phyloP scores from a whole-genome alignment of 176 grass and related monocot species.

The Guadua angustifolia region DNA sequence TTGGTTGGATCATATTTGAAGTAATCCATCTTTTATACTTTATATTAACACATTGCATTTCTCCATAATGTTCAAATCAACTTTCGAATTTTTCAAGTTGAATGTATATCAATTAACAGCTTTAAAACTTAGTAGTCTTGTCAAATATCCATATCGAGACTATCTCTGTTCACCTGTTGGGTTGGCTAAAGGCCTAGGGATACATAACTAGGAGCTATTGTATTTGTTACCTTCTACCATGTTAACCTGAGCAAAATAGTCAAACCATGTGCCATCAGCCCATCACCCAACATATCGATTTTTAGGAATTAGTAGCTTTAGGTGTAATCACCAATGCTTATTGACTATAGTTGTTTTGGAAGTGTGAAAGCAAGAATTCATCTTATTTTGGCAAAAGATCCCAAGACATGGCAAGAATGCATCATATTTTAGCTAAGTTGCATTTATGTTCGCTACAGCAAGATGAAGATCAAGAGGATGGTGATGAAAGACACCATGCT shows the following conservation, averaged over 20 bases:
- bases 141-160: background rate
- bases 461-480: conserved; percentile 90
- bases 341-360: background rate
- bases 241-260: background rate
- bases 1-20: conserved; percentile 1
- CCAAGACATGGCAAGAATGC: background rate
- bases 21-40: background rate
- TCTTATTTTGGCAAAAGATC: background rate
- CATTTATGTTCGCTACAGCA: conserved; percentile 52
- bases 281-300: background rate
- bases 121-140: background rate
- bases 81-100: background rate
- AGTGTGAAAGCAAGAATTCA: conserved; percentile 8
- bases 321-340: conserved; percentile 26
- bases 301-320: conserved; percentile 29
- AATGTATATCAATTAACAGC: background rate
- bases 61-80: background rate
- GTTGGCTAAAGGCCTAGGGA: background rate
- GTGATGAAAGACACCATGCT: conserved; percentile 67
- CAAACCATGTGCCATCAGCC: background rate
- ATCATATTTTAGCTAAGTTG: conserved; percentile 36
- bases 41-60: background rate
- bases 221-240: conserved; percentile 21
- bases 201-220: background rate
- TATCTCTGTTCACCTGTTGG: background rate